Evolutionary conservation across 1,139 yeast species (phyloP).

Genomic region (Yamadazyma atmosphaerica): DNA sequence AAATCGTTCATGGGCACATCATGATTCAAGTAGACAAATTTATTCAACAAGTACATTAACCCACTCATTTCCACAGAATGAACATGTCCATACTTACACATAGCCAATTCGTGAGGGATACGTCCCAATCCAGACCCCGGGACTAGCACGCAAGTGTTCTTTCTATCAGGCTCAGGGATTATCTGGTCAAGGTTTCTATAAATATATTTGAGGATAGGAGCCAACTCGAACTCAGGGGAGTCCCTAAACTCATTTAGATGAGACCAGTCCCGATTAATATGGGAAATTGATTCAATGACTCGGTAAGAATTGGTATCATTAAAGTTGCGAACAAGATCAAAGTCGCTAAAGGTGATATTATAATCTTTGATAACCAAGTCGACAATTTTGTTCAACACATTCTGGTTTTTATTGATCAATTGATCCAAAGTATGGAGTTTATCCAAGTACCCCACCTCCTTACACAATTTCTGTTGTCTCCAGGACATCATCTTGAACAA

Average conservation of each 20-base stretch:
- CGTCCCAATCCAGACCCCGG: conserved; percentile 86
- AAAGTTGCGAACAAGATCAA: conserved; percentile 26
- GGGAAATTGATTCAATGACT: conserved; percentile 72
- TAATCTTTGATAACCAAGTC: conserved; percentile 37
- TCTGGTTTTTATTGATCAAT: conserved; percentile 45
- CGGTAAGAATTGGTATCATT: conserved; percentile 37
- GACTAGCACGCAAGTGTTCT: conserved; percentile 52
- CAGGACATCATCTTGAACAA: conserved; percentile 51
- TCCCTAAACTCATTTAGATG: conserved; percentile 1
- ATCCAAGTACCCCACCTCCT: conserved; percentile 53
- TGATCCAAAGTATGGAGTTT: conserved; percentile 51
- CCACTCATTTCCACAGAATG: conserved; percentile 74
- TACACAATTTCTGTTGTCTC: conserved; percentile 56
- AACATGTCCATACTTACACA: conserved; percentile 39
- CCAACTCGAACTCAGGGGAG: conserved; percentile 38
- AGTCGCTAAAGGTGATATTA: conserved; percentile 37
- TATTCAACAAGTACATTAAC: conserved; percentile 65
- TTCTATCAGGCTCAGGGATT: conserved; percentile 24
- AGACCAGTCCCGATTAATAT: conserved; percentile 80
- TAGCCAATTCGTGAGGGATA: conserved; percentile 62
- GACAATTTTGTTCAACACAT: conserved; percentile 46
- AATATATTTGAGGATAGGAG: conserved; percentile 55
- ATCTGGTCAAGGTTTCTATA: conserved; percentile 26
- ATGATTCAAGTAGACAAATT: conserved; percentile 45
- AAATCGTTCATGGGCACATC: conserved; percentile 15